Conservation (phyloP, 768 basidiomycete genomes). For the Boletus fagicola region DNA sequence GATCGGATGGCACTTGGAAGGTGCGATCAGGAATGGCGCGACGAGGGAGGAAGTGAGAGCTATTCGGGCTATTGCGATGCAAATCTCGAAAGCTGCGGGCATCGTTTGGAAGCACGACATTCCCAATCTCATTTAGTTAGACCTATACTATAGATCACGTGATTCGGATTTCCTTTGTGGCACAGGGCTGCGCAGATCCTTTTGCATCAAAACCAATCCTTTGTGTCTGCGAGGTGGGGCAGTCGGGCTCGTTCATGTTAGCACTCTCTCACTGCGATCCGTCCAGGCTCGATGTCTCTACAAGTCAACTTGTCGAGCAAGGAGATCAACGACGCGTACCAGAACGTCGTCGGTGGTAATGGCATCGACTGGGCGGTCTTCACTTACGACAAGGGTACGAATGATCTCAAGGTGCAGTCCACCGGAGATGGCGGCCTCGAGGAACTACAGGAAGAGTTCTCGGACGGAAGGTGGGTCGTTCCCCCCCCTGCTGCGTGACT, state of each 20-base stretch:
- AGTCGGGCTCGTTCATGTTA: background rate
- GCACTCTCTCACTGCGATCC: too few relatives aligned
- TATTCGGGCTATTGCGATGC: slow-evolving; percentile 54
- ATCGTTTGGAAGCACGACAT: slow-evolving; percentile 51
- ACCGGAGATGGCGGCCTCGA: slow-evolving; percentile 88
- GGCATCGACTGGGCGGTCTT: slow-evolving; percentile 77
- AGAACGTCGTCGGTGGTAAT: slow-evolving; percentile 64
- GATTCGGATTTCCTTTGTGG: slow-evolving; percentile 1
- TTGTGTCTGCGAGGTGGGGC: background rate
- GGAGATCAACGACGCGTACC: slow-evolving; percentile 72
- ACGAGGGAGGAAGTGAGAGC: slow-evolving; percentile 50
- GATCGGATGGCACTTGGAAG: slow-evolving; percentile 62
- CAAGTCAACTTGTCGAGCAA: slow-evolving; percentile 75
- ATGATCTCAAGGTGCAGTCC: slow-evolving; percentile 84
- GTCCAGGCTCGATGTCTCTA: slow-evolving; percentile 56
- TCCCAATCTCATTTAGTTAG: slow-evolving; percentile 37
- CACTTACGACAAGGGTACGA: slow-evolving; percentile 77
- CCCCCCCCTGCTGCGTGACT: background rate
- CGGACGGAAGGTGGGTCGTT: slow-evolving; percentile 74
- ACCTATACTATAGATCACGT: slow-evolving; percentile 15
- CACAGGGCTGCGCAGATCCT: background rate
- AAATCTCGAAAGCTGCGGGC: slow-evolving; percentile 46
- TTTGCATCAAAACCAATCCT: background rate
- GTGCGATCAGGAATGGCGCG: slow-evolving; percentile 55
- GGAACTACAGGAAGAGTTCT: slow-evolving; percentile 92